Evolutionary conservation across 1,139 yeast genomes (phyloP).

Genomic region (Yamadazyma jaroonii): DNA sequence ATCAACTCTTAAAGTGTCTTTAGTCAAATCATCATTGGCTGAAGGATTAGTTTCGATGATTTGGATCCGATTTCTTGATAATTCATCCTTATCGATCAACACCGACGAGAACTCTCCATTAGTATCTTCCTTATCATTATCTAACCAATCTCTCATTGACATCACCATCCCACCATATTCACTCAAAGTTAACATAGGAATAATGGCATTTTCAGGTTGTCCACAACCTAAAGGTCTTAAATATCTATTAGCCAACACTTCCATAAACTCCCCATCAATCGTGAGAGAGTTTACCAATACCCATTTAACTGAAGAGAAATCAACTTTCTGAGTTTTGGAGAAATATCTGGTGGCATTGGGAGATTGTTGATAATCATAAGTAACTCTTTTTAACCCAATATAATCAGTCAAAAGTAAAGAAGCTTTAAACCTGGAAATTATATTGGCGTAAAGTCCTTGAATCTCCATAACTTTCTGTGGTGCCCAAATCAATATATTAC

Average conservation of each 20-base stretch:
- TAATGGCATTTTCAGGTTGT: conserved; percentile 71
- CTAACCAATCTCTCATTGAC: conserved; percentile 88
- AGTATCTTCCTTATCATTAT: conserved; percentile 32
- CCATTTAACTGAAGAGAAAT: conserved; percentile 80
- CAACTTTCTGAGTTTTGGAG: conserved; percentile 74
- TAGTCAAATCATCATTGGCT: conserved; percentile 49
- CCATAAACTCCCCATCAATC: conserved; percentile 91
- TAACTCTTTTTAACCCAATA: conserved; percentile 86
- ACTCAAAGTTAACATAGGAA: conserved; percentile 85
- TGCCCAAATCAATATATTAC: conserved; percentile 78
- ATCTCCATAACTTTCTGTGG: conserved; percentile 72
- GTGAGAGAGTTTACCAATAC: conserved; percentile 89
- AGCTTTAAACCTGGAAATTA: conserved; percentile 68
- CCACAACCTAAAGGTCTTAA: conserved; percentile 85
- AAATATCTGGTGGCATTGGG: conserved; percentile 83
- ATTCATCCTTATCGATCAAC: conserved; percentile 74
- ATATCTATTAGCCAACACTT: conserved; percentile 88
- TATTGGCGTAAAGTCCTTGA: conserved; percentile 86
- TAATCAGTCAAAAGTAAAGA: conserved; percentile 81
- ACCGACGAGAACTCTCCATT: conserved; percentile 63
- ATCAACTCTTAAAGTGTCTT: conserved; percentile 65
- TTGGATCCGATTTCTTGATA: conserved; percentile 75
- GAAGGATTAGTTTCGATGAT: conserved; percentile 63
- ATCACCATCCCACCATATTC: conserved; percentile 98
- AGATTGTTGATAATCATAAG: conserved; percentile 86